Evolutionary conservation across 139 green algal genomes (phyloP), one percentile per base, ranked within the genome.

Genomic region (Auxenochlorella pyrenoidosa): DNA sequence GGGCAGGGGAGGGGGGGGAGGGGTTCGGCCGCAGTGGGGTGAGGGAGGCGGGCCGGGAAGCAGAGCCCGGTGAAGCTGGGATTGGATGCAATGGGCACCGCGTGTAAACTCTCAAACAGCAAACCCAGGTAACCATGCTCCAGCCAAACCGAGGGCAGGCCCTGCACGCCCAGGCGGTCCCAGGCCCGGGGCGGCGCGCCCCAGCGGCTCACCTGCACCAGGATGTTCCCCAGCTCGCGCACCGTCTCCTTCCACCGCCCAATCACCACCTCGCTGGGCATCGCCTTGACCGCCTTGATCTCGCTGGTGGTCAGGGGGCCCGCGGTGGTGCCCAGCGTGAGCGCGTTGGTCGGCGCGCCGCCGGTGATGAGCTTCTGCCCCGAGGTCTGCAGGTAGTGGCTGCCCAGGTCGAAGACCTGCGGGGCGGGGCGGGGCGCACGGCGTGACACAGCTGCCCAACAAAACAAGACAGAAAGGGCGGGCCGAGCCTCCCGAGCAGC

Each of bases 171-270:
- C 47, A 54, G 47, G 47, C 47, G 10, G 47, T 6, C 47, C 8
- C 6, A 10, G 10, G 47, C 47, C 47, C 47, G 47, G 10, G 47
- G 68, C 22, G 58, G 43, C 26, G 12, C 10, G 21, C 32, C 51
- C 15, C 44, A 44, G 0, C 18, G 28, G 1, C 54, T 58, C 71
- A 90, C 82, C 83, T 90, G 76, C 43, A 92, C 91, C 73, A 94
- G 79, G 41, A 90, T 79, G 68, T 90, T 90, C 63, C 79, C 86
- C 71, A 93, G 72, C 72, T 78, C 72, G 38, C 89, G 70, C 44
- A 92, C 89, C 32, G 83, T 79, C 59, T 87, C 81, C 80, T 92
- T 92, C 89, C 89, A 92, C 12, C 76, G 73, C 22, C 44, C 58
- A 13, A 89, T 86, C 18, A 89, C 60, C 43, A n/a, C 44, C 32